These are phyloP conservation scores for Cystobasidium pallidum DNA, from an alignment of 1,284 basidiomycete genomes.

Conservation along the genomic window DNA sequence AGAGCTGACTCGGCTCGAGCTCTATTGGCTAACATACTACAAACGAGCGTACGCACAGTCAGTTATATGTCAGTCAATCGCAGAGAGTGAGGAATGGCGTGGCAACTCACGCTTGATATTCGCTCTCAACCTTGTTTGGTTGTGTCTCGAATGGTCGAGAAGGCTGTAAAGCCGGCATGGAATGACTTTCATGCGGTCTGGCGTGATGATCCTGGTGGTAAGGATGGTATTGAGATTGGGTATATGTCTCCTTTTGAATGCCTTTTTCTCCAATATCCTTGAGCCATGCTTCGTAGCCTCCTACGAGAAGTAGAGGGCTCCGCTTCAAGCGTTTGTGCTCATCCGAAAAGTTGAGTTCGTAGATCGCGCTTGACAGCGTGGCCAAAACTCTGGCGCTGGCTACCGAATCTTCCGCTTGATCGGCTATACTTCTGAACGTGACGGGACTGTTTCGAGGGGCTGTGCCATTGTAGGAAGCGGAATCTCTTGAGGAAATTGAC, in stretches of 20 bases:
- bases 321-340: conserved; percentile 68
- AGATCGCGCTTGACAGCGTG: conserved; percentile 69
- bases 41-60: not conserved
- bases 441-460: conserved; percentile 15
- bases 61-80: not conserved
- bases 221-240: conserved; percentile 7
- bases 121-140: conserved; percentile 7
- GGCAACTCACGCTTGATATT: conserved; percentile 38
- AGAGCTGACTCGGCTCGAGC: conserved; percentile 23
- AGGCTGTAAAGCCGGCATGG: conserved; percentile 20
- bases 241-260: conserved; percentile 54
- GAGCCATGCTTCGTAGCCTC: conserved; percentile 84
- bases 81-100: not conserved
- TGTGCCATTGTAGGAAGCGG: not conserved
- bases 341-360: conserved; percentile 68
- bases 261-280: conserved; percentile 66
- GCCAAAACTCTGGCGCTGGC: conserved; percentile 62
- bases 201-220: conserved; percentile 3
- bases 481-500: conserved; percentile 57
- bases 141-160: not conserved
- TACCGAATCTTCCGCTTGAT: conserved; percentile 30
- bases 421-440: conserved; percentile 9
- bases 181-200: conserved; percentile 17
- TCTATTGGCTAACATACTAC: conserved; percentile 40
- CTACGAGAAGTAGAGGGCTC: conserved; percentile 79